Evolutionary conservation across 2,329 filamentous ascomycete species (phyloP).

Genomic region (Trichoderma citrinoviride): DNA sequence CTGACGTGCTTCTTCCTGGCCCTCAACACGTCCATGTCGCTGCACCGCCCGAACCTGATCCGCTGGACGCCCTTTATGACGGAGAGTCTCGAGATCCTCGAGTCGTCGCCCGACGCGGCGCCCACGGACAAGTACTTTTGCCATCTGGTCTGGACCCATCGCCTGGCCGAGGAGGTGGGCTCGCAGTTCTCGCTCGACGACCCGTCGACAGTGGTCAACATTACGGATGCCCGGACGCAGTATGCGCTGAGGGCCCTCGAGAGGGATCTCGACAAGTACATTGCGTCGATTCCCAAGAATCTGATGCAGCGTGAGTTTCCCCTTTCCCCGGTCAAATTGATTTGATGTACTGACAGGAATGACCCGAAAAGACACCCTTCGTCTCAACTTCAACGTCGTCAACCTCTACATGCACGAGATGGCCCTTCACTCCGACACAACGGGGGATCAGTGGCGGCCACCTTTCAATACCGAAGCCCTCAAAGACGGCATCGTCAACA

Average conservation of each 20-base stretch:
- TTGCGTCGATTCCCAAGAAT: constrained; percentile 50
- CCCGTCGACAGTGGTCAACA: constrained; percentile 49
- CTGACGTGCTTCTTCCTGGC: constrained; percentile 59
- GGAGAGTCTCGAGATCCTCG: constrained; percentile 56
- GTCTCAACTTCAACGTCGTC: constrained; percentile 62
- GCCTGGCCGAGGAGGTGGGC: constrained; percentile 66
- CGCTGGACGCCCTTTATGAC: constrained; percentile 60
- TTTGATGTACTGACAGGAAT: background rate
- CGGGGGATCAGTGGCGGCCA: constrained; percentile 53
- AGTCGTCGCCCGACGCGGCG: constrained; percentile 52
- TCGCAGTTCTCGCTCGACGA: constrained; percentile 67
- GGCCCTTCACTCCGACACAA: constrained; percentile 62
- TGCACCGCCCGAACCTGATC: constrained; percentile 60
- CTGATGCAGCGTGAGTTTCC: constrained; percentile 50
- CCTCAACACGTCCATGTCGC: constrained; percentile 58
- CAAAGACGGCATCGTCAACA: constrained; percentile 42
- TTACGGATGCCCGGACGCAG: constrained; percentile 63
- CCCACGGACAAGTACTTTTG: constrained; percentile 58
- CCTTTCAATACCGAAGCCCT: constrained; percentile 47
- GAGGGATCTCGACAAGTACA: constrained; percentile 60
- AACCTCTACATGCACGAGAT: constrained; percentile 76
- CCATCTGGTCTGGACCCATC: constrained; percentile 58
- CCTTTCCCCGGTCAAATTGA: background rate
- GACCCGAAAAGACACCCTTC: constrained; percentile 51
- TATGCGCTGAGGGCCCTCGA: constrained; percentile 64